Base-by-base conservation (phyloP, 2,329 filamentous ascomycete genomes). In the Emergomyces africanus region DNA sequence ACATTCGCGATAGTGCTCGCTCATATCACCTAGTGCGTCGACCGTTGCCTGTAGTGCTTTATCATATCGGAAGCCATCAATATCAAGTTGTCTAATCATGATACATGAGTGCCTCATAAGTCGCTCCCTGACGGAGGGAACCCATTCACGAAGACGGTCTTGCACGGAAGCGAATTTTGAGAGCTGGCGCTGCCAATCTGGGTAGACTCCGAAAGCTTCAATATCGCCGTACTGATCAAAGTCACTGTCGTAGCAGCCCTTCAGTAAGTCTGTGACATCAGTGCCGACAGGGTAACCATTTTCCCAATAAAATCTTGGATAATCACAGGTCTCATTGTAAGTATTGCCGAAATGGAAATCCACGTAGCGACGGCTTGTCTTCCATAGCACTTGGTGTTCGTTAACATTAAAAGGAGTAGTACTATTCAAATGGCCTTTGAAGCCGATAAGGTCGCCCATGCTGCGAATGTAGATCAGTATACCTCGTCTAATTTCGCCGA, bases 141-240 rank as follows among this genome's bases (percentile, higher is more conserved):
- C 66, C 84, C 84, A 87, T 64, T 85, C 83, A 57, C 84, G 78
- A 2, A 87, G 74, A 66, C 84, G 82, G 69, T 87, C 84, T 69
- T 87, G 84, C 0, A 86, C 83, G 48, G 80, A 83, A 54, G 83
- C 82, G 69, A 86, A 87, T 64, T 86, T 86, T 23, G 82, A 78
- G 48, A 86, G 75, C 67, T 86, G 81, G 67, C 82, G 80, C 65
- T 84, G 73, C 79, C 81, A 86, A 66, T 85, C 81, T 0, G 82
- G 79, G 60, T 79, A 84, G 15, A 83, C 78, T 63, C 83, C 83
- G 64, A 85, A 85, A 46, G 82, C 82, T 67, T 83, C 81, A 28
- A 80, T 80, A 63, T 86, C 83, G 57, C 83, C 83, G 62, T 82
- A 86, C 69, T 83, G 80, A 65, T 86, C 82, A 62, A 85, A 86